phyloP scores from a whole-genome alignment of 495 filamentous ascomycete genomes.

The Neurospora sp. region DNA sequence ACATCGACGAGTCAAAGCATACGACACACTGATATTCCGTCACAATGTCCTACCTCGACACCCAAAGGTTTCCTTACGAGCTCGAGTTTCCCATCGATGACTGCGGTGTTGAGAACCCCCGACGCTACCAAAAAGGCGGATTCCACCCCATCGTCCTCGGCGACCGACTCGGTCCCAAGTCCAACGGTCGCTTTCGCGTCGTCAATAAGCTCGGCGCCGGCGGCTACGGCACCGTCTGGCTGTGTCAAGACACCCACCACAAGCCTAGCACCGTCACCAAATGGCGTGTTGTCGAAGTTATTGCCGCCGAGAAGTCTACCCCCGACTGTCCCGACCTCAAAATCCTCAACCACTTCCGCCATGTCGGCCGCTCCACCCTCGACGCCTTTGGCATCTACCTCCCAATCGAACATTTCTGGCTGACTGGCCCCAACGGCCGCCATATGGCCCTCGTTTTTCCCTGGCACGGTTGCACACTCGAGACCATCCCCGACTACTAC shows the following conservation, averaged over 20 bases:
- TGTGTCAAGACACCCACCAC: slow-evolving; percentile 28
- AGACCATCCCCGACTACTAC: not conserved
- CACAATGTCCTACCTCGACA: no score
- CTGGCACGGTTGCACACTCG: slow-evolving; percentile 7
- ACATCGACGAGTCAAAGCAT: no score
- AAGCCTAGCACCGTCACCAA: not conserved
- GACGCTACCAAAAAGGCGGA: not conserved
- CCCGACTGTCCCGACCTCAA: slow-evolving; percentile 8
- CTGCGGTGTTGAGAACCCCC: no score
- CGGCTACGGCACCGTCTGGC: slow-evolving; percentile 40
- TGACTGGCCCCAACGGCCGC: slow-evolving; percentile 29
- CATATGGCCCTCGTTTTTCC: slow-evolving; percentile 27
- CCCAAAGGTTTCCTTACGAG: no score
- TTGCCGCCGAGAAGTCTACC: slow-evolving; percentile 6
- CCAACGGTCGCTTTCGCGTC: slow-evolving; percentile 24
- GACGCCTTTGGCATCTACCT: slow-evolving; percentile 8
- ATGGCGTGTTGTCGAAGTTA: slow-evolving; percentile 21
- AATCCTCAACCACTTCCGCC: slow-evolving; percentile 3
- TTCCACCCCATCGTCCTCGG: not conserved
- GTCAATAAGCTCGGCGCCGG: slow-evolving; percentile 40
- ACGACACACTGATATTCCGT: no score
- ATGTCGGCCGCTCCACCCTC: slow-evolving; percentile 1
- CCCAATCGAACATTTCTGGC: slow-evolving; percentile 21
- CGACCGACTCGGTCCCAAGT: not conserved
- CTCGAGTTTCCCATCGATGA: no score